A percentile compares a stretch with the other conserved stretches of the same genome.
Conservation (phyloP, 2,329 filamentous ascomycete species). For the Didymosphaeria variabile region DNA sequence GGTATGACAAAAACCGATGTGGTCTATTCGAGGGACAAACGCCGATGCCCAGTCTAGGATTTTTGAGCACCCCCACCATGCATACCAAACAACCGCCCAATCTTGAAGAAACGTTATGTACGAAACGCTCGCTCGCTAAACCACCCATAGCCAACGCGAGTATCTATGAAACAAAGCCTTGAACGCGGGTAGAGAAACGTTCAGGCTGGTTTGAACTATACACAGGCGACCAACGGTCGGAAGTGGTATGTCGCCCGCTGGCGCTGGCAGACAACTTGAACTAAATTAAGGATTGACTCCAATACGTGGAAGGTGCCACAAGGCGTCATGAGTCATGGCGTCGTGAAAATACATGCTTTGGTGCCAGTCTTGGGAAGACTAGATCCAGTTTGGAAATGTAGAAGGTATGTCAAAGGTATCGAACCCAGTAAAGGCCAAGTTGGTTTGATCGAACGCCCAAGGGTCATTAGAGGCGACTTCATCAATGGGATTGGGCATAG, state of each 20-base stretch:
- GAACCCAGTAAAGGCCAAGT: conserved; percentile 34
- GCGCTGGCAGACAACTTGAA: conserved; percentile 19
- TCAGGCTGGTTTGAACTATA: conserved; percentile 44
- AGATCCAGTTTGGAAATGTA: conserved; percentile 42
- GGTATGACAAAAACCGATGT: conserved; percentile 5
- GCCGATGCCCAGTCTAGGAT: conserved; percentile 35
- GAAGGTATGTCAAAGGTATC: conserved; percentile 34
- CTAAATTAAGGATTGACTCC: conserved; percentile 32
- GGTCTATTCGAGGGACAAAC: conserved; percentile 16
- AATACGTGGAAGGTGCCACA: conserved; percentile 31
- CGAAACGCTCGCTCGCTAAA: conserved; percentile 25
- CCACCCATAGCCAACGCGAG: conserved; percentile 19
- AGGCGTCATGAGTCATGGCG: conserved; percentile 51
- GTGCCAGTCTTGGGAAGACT: conserved; percentile 33
- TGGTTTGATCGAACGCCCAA: conserved; percentile 39
- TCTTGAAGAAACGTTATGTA: conserved; percentile 32
- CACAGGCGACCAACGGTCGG: conserved; percentile 45
- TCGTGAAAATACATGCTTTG: conserved; percentile 33
- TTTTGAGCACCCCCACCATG: conserved; percentile 29
- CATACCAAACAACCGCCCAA: conserved; percentile 25
- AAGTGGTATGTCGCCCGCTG: conserved; percentile 25
- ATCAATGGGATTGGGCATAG: conserved; percentile 43
- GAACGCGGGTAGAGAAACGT: conserved; percentile 27
- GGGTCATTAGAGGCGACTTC: conserved; percentile 40
- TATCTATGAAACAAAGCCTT: conserved; percentile 35